A percentile compares a stretch with the other conserved stretches of the same genome.
These are phyloP conservation scores for Colletotrichum sp. DNA, from an alignment of 2,329 filamentous ascomycete genomes.

Conservation along the genomic window DNA sequence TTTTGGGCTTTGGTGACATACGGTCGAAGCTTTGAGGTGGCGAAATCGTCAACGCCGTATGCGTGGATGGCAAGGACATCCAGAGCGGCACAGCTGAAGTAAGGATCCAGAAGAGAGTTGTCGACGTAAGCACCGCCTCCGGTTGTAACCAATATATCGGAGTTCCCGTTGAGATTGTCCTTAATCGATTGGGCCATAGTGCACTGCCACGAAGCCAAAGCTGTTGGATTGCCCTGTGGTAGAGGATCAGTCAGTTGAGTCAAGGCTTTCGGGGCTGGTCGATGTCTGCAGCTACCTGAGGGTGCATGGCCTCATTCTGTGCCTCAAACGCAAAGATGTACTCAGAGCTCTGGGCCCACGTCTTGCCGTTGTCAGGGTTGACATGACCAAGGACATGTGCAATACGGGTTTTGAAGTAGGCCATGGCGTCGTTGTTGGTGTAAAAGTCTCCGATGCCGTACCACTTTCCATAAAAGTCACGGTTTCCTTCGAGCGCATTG, in stretches of 20 bases:
- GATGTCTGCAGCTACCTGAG: not conserved
- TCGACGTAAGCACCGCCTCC: slow-evolving; percentile 22
- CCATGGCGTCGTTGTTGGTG: slow-evolving; percentile 1
- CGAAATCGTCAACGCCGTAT: slow-evolving; percentile 29
- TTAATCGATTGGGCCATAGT: slow-evolving; percentile 26
- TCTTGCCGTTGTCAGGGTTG: slow-evolving; percentile 17
- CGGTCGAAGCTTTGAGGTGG: slow-evolving; percentile 22
- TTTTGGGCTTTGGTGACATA: slow-evolving; percentile 28
- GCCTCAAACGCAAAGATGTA: slow-evolving; percentile 28
- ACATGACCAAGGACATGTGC: slow-evolving; percentile 17
- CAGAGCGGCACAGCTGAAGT: slow-evolving; percentile 16
- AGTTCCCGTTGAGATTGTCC: slow-evolving; percentile 21
- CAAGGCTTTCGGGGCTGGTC: not conserved
- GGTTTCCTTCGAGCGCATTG: slow-evolving; percentile 9
- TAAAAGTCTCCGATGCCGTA: slow-evolving; percentile 19
- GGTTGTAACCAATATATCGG: slow-evolving; percentile 22
- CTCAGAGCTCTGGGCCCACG: slow-evolving; percentile 22
- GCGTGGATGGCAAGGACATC: slow-evolving; percentile 27
- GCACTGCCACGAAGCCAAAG: slow-evolving; percentile 25
- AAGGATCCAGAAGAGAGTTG: slow-evolving; percentile 18
- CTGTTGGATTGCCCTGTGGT: slow-evolving; percentile 19
- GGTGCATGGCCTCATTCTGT: slow-evolving; percentile 26
- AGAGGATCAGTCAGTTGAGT: not conserved
- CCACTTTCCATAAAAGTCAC: slow-evolving; percentile 18
- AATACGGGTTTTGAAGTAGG: slow-evolving; percentile 18